Percentiles rank a stretch among this genome's conserved stretches.
These are phyloP conservation scores for Wickerhamomyces hampshirensis DNA, from an alignment of 805 yeast species.

Conservation along the genomic window DNA sequence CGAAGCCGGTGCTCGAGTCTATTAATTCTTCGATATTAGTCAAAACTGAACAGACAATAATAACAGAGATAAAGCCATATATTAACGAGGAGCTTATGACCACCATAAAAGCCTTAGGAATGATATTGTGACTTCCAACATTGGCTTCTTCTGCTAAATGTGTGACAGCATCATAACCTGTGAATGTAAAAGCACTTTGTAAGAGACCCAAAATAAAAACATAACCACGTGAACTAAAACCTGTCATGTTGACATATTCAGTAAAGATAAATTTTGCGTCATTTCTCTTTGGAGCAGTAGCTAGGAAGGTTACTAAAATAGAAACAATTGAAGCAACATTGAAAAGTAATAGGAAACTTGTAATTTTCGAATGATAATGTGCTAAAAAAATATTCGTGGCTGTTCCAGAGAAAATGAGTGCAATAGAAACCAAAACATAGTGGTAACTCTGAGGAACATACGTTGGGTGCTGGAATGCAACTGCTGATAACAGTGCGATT, in stretches of 20 bases:
- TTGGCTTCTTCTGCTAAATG: slow-evolving; percentile 33
- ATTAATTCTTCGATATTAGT: slow-evolving; percentile 16
- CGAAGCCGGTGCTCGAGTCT: slow-evolving; percentile 22
- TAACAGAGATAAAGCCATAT: slow-evolving; percentile 30
- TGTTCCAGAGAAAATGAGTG: slow-evolving; percentile 21
- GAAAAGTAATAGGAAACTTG: slow-evolving; percentile 15
- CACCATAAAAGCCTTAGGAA: slow-evolving; percentile 31
- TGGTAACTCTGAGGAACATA: slow-evolving; percentile 18
- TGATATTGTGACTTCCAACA: slow-evolving; percentile 21
- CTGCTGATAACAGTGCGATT: slow-evolving; percentile 19
- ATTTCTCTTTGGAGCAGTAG: slow-evolving; percentile 20
- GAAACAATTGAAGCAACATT: slow-evolving; percentile 19
- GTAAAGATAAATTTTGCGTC: slow-evolving; percentile 24
- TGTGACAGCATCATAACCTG: slow-evolving; percentile 31
- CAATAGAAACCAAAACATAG: slow-evolving; percentile 21
- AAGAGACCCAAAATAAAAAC: slow-evolving; percentile 25
- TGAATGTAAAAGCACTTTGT: slow-evolving; percentile 25
- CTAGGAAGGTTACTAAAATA: slow-evolving; percentile 18
- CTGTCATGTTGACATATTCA: slow-evolving; percentile 20
- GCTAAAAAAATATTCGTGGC: slow-evolving; percentile 19
- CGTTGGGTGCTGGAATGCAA: slow-evolving; percentile 14
- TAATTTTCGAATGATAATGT: slow-evolving; percentile 21
- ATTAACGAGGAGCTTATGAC: slow-evolving; percentile 26
- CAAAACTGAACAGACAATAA: slow-evolving; percentile 27
- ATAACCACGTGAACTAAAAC: slow-evolving; percentile 22